Percentiles rank a stretch among this genome's conserved stretches.
These are phyloP conservation scores for Mychonastes homosphaera DNA, from an alignment of 139 green algal species.

Conservation along the genomic window DNA sequence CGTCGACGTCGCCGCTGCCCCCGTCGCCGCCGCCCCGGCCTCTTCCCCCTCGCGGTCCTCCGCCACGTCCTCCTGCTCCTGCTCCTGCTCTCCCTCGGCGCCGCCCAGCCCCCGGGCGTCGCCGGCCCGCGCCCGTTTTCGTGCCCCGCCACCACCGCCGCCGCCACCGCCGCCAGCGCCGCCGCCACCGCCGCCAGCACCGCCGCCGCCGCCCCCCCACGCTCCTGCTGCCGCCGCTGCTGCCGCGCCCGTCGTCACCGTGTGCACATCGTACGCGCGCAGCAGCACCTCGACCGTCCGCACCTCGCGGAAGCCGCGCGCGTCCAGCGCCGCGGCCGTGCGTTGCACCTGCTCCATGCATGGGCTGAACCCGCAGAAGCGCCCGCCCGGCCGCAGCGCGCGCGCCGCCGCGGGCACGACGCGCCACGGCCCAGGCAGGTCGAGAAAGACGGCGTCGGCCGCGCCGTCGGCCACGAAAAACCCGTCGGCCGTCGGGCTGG, in stretches of 20 bases:
- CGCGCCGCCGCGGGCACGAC: constrained; percentile 41
- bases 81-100: not conserved
- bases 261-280: constrained; percentile 62
- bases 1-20: not conserved
- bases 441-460: constrained; percentile 84
- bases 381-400: constrained; percentile 51
- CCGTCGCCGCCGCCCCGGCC: not conserved
- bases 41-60: not conserved
- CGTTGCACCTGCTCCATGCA: constrained; percentile 96
- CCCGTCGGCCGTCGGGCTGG: constrained; percentile 26
- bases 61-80: not conserved
- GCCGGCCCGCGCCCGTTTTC: not conserved
- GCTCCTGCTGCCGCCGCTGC: not conserved
- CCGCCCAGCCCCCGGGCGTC: not conserved
- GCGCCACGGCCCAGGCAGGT: constrained; percentile 84
- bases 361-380: constrained; percentile 90
- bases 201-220: not conserved
- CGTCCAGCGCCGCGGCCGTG: constrained; percentile 54
- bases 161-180: not conserved
- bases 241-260: not conserved
- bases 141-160: not conserved
- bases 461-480: constrained; percentile 13
- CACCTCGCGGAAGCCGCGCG: constrained; percentile 53
- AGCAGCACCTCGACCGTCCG: constrained; percentile 75
- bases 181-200: not conserved